Percentiles rank a stretch among this genome's conserved stretches.
These are phyloP conservation scores for Teunomyces aglyptinius DNA, from an alignment of 805 yeast species.

Conservation along the genomic window DNA sequence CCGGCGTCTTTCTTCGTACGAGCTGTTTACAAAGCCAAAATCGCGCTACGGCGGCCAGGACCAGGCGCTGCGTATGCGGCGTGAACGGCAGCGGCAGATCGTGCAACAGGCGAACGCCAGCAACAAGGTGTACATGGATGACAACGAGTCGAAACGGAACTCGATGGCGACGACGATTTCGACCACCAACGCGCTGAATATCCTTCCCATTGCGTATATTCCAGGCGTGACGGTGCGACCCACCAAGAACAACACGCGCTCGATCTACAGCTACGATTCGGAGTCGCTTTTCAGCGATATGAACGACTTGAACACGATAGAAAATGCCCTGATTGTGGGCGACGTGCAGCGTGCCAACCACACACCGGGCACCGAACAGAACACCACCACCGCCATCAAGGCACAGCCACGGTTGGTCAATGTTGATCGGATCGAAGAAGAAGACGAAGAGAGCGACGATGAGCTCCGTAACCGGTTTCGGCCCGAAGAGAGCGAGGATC, in stretches of 20 bases:
- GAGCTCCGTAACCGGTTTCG: neutral
- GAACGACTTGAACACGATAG: constrained; percentile 40
- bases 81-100: constrained; percentile 16
- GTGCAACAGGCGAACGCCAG: constrained; percentile 13
- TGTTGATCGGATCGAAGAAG: constrained; percentile 45
- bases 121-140: constrained; percentile 17
- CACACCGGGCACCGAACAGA: constrained; percentile 17
- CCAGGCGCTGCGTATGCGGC: constrained; percentile 8
- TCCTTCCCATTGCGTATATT: constrained; percentile 87
- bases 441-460: constrained; percentile 16
- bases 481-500: constrained; percentile 14
- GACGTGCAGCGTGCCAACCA: constrained; percentile 29
- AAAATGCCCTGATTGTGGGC: constrained; percentile 48
- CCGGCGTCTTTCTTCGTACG: constrained; percentile 38
- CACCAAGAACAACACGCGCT: constrained; percentile 41
- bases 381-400: constrained; percentile 70
- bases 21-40: constrained; percentile 43
- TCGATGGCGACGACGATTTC: constrained; percentile 60
- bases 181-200: constrained; percentile 78
- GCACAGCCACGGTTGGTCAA: constrained; percentile 73
- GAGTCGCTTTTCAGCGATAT: constrained; percentile 37
- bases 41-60: constrained; percentile 13
- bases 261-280: constrained; percentile 44
- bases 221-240: constrained; percentile 84
- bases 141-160: constrained; percentile 21